These are phyloP conservation scores for Aurantiochytrium sp. DNA, from an alignment of 108 stramenopile species.

Conservation along the genomic window DNA sequence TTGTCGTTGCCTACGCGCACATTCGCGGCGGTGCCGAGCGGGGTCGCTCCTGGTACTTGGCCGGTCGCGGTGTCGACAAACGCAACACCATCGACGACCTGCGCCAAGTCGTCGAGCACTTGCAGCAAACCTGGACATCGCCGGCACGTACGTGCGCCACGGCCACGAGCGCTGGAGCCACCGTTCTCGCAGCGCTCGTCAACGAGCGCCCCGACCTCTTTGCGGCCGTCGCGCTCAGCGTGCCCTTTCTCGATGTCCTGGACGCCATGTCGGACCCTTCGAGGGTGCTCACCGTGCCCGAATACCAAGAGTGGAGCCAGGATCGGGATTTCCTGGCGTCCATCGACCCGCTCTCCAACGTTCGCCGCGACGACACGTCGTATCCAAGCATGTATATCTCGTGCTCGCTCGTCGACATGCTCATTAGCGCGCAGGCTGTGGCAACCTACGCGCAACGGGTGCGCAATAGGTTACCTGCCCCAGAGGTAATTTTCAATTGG, in stretches of 20 bases:
- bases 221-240: neutral
- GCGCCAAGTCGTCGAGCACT: neutral
- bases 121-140: neutral
- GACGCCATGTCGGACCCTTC: neutral
- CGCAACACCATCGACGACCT: neutral
- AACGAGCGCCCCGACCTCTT: neutral
- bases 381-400: neutral
- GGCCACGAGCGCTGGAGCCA: neutral
- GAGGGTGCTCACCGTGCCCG: neutral
- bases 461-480: neutral
- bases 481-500: neutral
- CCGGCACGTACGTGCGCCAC: neutral
- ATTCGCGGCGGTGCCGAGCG: constrained; percentile 19
- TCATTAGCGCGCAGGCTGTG: neutral
- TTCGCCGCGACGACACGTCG: neutral
- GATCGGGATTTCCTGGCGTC: neutral
- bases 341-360: neutral
- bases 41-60: neutral
- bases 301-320: neutral
- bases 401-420: neutral
- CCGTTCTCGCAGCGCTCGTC: neutral
- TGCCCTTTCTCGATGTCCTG: neutral
- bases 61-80: neutral
- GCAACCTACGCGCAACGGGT: neutral
- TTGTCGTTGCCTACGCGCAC: neutral